Percentiles rank a stretch among this genome's conserved stretches.
Conservation (phyloP, 192 early-diverging fungal genomes). For the Gryganskiella cystojenkinii region DNA sequence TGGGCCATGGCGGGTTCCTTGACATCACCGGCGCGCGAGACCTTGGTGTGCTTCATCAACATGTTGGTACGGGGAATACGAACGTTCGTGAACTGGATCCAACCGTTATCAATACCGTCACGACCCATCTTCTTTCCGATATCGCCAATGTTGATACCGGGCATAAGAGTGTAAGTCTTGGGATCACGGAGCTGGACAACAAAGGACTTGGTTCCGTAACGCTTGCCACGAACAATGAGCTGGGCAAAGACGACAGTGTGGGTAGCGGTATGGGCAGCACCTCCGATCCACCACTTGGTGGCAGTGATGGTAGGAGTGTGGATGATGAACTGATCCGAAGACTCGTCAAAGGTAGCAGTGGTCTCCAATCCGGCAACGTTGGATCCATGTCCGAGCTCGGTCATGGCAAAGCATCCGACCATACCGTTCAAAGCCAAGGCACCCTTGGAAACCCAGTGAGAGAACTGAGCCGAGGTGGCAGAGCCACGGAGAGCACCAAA, state of each 20-base stretch:
- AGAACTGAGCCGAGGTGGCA: conserved; percentile 85
- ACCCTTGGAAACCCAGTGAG: conserved; percentile 87
- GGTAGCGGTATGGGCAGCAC: conserved; percentile 91
- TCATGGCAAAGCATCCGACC: conserved; percentile 94
- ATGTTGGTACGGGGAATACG: conserved; percentile 91
- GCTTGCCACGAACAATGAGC: conserved; percentile 82
- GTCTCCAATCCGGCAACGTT: conserved; percentile 95
- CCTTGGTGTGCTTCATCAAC: conserved; percentile 95
- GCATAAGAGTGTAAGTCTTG: conserved; percentile 79
- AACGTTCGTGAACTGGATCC: conserved; percentile 93
- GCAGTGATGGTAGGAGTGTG: conserved; percentile 81
- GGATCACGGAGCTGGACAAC: conserved; percentile 88
- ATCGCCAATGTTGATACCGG: conserved; percentile 92
- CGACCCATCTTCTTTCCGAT: conserved; percentile 95
- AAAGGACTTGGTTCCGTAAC: conserved; percentile 90
- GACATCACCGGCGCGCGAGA: conserved; percentile 80
- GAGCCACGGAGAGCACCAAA: conserved; percentile 87
- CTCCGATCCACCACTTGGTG: conserved; percentile 98
- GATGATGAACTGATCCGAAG: conserved; percentile 88
- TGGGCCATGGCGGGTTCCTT: conserved; percentile 85
- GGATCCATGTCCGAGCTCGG: conserved; percentile 91
- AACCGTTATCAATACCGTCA: conserved; percentile 93
- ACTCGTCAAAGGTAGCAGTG: conserved; percentile 88
- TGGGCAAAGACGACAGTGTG: conserved; percentile 87
- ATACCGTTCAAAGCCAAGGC: conserved; percentile 85